Evolutionary conservation across 257 asterid genomes (phyloP).

Genomic region (Anisodus acutangulus): DNA sequence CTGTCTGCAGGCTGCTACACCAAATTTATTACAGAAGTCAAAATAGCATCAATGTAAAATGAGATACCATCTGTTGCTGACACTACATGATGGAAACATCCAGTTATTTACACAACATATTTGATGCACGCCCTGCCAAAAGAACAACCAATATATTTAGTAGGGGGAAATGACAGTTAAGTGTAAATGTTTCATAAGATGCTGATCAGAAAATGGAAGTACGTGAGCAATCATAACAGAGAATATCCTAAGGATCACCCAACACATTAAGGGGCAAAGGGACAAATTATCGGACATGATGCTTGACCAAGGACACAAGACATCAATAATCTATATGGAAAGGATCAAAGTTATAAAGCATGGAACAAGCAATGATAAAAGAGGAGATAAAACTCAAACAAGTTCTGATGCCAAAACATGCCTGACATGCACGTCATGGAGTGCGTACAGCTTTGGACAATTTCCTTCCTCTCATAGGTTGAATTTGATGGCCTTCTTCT

Average conservation of each 20-base stretch:
- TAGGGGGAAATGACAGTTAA: background rate
- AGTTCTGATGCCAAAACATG: slow-evolving; percentile 28
- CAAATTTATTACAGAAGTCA: background rate
- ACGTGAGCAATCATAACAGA: background rate
- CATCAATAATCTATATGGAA: background rate
- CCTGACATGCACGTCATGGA: slow-evolving; percentile 27
- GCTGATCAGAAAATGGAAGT: background rate
- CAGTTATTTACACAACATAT: slow-evolving; percentile 34
- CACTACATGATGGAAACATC: background rate
- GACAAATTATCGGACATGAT: slow-evolving; percentile 2
- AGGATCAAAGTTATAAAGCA: background rate
- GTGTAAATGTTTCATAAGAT: background rate
- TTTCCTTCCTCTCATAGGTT: slow-evolving; percentile 12
- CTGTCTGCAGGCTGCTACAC: background rate
- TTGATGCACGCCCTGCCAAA: slow-evolving; percentile 35
- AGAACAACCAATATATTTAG: background rate
- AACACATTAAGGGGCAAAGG: background rate
- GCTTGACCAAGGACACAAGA: slow-evolving; percentile 7
- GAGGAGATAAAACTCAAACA: background rate
- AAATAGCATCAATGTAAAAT: background rate
- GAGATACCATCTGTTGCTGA: slow-evolving; percentile 34
- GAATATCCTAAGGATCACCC: background rate
- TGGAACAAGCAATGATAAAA: background rate
- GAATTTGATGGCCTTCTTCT: slow-evolving; percentile 24
- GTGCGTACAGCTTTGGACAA: slow-evolving; percentile 16